These are phyloP conservation scores for Beta macrorhiza DNA, from an alignment of 179 eudicot genomes.

Conservation along the genomic window DNA sequence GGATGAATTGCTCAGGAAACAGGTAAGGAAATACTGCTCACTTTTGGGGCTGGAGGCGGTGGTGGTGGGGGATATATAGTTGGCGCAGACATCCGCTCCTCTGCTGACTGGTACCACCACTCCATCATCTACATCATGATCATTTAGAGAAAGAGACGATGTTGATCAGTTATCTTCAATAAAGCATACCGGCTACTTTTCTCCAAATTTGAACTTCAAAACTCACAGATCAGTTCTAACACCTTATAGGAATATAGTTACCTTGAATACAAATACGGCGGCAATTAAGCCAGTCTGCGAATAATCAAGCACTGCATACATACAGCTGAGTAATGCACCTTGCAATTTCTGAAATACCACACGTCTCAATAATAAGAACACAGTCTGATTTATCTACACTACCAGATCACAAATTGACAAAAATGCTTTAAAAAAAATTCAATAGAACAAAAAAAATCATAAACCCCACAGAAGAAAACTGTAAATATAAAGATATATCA, in stretches of 20 bases:
- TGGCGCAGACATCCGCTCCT: constrained; percentile 97
- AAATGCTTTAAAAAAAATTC: background rate
- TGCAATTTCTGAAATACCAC: constrained; percentile 65
- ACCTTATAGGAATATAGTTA: constrained; percentile 25
- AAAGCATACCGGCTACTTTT: background rate
- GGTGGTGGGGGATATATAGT: constrained; percentile 96
- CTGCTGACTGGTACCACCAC: constrained; percentile 99
- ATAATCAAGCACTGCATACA: constrained; percentile 89
- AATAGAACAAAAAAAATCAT: background rate
- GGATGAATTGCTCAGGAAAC: background rate
- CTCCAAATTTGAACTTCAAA: background rate
- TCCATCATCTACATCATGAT: constrained; percentile 78
- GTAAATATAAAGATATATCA: background rate
- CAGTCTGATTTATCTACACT: background rate
- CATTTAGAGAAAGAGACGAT: background rate
- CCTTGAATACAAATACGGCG: constrained; percentile 93
- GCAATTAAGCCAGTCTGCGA: constrained; percentile 97
- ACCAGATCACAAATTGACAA: background rate
- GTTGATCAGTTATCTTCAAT: constrained; percentile 3
- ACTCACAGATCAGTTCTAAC: background rate
- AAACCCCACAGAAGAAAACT: background rate
- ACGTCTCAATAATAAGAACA: background rate
- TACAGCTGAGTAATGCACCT: constrained; percentile 68
- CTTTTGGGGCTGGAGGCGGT: constrained; percentile 93
- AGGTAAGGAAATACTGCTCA: constrained; percentile 21